Conservation (phyloP, 345 rosid species). For the Combretum micranthum region DNA sequence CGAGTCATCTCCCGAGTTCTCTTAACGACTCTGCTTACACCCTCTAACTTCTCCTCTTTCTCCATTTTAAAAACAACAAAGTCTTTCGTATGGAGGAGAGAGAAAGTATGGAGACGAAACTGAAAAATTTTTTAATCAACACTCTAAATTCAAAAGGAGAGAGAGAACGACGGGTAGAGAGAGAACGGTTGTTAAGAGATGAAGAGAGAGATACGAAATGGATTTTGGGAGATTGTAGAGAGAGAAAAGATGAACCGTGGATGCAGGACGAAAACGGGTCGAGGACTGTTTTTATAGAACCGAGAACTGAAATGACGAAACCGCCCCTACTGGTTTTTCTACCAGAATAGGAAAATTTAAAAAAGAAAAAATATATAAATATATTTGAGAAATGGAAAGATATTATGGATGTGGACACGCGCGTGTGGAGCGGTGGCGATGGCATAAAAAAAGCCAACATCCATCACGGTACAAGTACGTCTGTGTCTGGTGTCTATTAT, state of each 20-base stretch:
- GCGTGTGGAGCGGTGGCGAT: constrained; percentile 27
- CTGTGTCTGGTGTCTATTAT: not conserved
- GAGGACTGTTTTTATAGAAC: constrained; percentile 32
- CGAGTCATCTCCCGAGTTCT: no score
- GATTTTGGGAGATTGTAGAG: constrained; percentile 4
- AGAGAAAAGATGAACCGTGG: constrained; percentile 20
- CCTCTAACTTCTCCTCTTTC: not conserved
- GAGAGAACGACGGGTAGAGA: not conserved
- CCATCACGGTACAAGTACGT: constrained; percentile 2
- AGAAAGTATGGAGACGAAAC: not conserved
- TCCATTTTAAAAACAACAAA: not conserved
- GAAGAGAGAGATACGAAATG: no score
- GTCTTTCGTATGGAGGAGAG: not conserved
- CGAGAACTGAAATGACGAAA: constrained; percentile 3
- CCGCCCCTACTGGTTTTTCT: not conserved
- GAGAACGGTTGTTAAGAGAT: not conserved
- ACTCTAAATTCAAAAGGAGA: not conserved
- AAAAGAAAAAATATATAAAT: no score
- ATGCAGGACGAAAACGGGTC: constrained; percentile 12
- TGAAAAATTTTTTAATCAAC: not conserved
- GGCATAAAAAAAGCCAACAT: constrained; percentile 5
- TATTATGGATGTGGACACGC: constrained; percentile 22
- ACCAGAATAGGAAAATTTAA: not conserved
- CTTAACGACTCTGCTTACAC: no score
- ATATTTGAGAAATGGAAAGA: not conserved